Base-by-base conservation (phyloP, 192 early-diverging fungal genomes). In the Coemansia sp. region DNA sequence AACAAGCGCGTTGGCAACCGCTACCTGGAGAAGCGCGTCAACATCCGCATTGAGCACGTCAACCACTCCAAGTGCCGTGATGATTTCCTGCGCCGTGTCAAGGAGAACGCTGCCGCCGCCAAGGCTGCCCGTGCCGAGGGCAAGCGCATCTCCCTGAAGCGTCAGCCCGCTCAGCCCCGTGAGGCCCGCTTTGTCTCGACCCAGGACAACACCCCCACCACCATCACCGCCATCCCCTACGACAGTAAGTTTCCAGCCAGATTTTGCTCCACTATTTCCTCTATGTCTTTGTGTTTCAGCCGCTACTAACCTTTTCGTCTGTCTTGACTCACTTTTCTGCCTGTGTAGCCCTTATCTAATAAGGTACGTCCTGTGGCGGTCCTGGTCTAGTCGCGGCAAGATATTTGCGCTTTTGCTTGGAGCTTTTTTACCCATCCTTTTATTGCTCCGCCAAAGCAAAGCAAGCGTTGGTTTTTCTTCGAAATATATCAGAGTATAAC, bases 1-100 rank as follows among this genome's bases (percentile, higher is more conserved):
- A 80, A 99, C 91, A 99, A 99, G 92, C 83, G 81, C 56, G 96
- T 97, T 47, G 93, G 96, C 61, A 92, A 90, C 88, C 91, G 96
- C 63, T 96, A 84, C 88, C 78, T 98, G 55, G 94, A 95, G 83
- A 99, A 99, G 92, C 84, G 93, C 50, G 83, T 99, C 80, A 97
- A 96, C 83, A 71, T 99, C 78, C 89, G 94, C 68, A 77, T 99
- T 72, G 96, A 99, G 83, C 96, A 99, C 84, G 82, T 99, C 78
- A 93, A 87, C 84, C 94, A 99, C 90, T 99, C 96, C 80, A 94
- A 95, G 84, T 96, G 94, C 85, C 90, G 96, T 75, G 81, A 88
- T 60, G 93, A 95, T 63, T 99, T 99, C 85, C 81, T 97, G 80
- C 82, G 86, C 35, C 90, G 96, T 72, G 94, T 97, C 71, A 95